A percentile compares a stretch with the other conserved stretches of the same genome.
These are phyloP conservation scores for Aspergillus pseudoglaucus DNA, from an alignment of 2,329 filamentous ascomycete genomes.

Conservation along the genomic window DNA sequence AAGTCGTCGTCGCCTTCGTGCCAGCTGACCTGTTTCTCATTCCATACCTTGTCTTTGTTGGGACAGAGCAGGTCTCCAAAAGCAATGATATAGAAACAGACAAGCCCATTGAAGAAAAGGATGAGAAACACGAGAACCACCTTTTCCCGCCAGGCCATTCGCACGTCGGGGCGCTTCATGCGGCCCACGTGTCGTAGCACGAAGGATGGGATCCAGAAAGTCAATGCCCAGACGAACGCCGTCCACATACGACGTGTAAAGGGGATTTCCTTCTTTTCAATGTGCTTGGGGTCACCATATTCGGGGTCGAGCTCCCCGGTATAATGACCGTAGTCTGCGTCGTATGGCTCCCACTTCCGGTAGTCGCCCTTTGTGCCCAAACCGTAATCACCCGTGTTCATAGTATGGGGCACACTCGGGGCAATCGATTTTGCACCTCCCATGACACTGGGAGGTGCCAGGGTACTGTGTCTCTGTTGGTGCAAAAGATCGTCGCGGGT, in stretches of 20 bases:
- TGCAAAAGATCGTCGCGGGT: slow-evolving; percentile 65
- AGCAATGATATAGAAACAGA: slow-evolving; percentile 87
- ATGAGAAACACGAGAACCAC: slow-evolving; percentile 77
- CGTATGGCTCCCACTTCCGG: slow-evolving; percentile 64
- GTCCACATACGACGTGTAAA: slow-evolving; percentile 70
- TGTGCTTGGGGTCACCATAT: slow-evolving; percentile 66
- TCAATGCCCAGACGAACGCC: slow-evolving; percentile 72
- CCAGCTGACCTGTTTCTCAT: slow-evolving; percentile 57
- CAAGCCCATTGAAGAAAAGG: slow-evolving; percentile 66
- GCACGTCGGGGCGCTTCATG: slow-evolving; percentile 95
- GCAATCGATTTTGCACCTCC: slow-evolving; percentile 50
- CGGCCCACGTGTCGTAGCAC: slow-evolving; percentile 73
- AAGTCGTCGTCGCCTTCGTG: slow-evolving; percentile 72
- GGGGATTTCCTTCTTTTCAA: slow-evolving; percentile 63
- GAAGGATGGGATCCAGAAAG: slow-evolving; percentile 91
- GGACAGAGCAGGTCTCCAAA: slow-evolving; percentile 85
- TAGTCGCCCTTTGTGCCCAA: slow-evolving; percentile 80
- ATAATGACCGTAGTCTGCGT: slow-evolving; percentile 63
- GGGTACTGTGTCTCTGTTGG: slow-evolving; percentile 37
- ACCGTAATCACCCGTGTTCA: slow-evolving; percentile 71
- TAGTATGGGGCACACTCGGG: slow-evolving; percentile 45
- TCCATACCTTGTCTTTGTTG: slow-evolving; percentile 87
- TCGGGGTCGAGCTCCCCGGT: slow-evolving; percentile 68
- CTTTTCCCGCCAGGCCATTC: slow-evolving; percentile 97
- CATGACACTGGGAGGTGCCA: slow-evolving; percentile 41